Evolutionary conservation across 2,329 filamentous ascomycete species (phyloP), one percentile per base, ranked within the genome.

Genomic region (Cladorrhinum sp.): DNA sequence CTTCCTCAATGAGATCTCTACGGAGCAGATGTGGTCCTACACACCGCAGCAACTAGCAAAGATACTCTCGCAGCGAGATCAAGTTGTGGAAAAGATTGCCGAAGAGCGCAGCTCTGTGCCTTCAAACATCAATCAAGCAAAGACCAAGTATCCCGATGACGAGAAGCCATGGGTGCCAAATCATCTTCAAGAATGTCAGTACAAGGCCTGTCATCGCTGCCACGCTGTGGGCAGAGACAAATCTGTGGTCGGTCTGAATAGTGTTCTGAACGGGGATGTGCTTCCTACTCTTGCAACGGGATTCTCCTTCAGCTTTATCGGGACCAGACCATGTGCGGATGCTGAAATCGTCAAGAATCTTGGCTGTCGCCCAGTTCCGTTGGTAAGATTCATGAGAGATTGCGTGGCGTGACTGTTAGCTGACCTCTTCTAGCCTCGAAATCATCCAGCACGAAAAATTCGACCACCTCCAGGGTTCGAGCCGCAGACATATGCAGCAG

Each of bases 121-220:
- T 23, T 38, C 25, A 2, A 27, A 41, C 22, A 22, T 24, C 20
- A 13, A 23, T 7, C 50, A 56, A 10, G 59, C 60, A 13, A 58
- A 57, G 16, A 48, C 12, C n/a, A 64, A 61, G 20, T 63, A 58
- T 48, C 64, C 66, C 22, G 27, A 65, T 23, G 61, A 64, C 25
- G 18, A 36, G 3, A 61, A 22, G 20, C 65, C 66, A 1, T 70
- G 68, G 68, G 52, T 68, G 55, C 66, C 71, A 2, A 27, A n/a
- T 55, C 61, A 65, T 41, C 67, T 67, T 0, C 65, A 75, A 0
- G 79, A 84, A 67, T 86, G 84, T 61, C 75, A 77, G 49, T 79
- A 77, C 71, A 82, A 75, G 61, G 74, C 78, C 48, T 87, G 84
- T 62, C 76, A 77, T 2, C 62, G 60, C 6, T 86, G 84, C 64